Evolutionary conservation across 805 yeast genomes (phyloP), one percentile per base, ranked within the genome.

Genomic region (Cyberlindnera samutprakarnensis): DNA sequence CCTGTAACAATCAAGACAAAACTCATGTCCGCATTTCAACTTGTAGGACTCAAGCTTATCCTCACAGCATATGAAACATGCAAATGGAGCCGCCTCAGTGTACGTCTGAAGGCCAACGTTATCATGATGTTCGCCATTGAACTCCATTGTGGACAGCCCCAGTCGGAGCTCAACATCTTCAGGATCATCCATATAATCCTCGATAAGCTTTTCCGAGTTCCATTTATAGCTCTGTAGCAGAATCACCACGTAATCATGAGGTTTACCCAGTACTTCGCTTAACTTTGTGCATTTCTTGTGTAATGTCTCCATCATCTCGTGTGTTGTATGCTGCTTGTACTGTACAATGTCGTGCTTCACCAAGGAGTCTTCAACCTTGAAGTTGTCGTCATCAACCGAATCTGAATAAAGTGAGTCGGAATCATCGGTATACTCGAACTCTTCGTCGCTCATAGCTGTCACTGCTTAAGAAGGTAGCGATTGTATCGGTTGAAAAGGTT

Each of bases 31-130:
- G 54, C 97, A 92, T 12, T 65, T 65, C 13, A 85, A 53, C 3
- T 67, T 55, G 44, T 75, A 83, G 27, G 67, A 44, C 36, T 55
- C 34, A 0, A 49, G 48, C 18, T 60, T 62, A 1, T 68, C 70
- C 15, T 78, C 80, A 52, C 85, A 83, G 55, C 96, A 88, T n/a
- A 88, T 76, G 12, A 55, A 46, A 51, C 96, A 86, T 18, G 52
- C 39, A 41, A 64, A n/a, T n/a, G n/a, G n/a, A n/a, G n/a, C 72
- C 10, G 48, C n/a, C 13, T 19, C 17, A 14, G 30, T 4, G 14
- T 10, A n/a, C 23, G n/a, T n/a, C n/a, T n/a, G n/a, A n/a, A n/a
- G n/a, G n/a, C n/a, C n/a, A n/a, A n/a, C n/a, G n/a, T n/a, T n/a
- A n/a, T n/a, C n/a, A n/a, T 4, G 5, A 5, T 11, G 18, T 10